phyloP scores from a whole-genome alignment of 2,329 filamentous ascomycete genomes.

The Ophiocordyceps polyrhachis-furcata region DNA sequence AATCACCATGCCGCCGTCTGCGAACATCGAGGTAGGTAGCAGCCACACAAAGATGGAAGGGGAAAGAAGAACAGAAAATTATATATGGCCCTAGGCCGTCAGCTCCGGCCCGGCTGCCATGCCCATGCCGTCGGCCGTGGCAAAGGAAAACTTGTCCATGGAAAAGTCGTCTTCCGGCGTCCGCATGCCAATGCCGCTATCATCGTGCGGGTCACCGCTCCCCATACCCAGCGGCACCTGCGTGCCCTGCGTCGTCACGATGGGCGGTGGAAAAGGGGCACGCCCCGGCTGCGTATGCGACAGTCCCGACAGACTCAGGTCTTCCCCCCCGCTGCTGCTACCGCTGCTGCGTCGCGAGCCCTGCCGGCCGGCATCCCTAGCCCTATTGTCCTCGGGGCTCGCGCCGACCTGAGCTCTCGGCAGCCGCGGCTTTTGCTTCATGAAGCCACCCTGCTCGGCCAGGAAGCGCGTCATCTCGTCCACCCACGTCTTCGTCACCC shows the following conservation, averaged over 20 bases:
- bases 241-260: conserved; percentile 9
- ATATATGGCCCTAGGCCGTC: conserved; percentile 2
- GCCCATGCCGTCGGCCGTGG: conserved; percentile 15
- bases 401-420: conserved; percentile 9
- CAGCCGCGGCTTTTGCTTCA: conserved; percentile 35
- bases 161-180: conserved; percentile 47
- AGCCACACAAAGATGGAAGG: neutral
- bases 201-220: conserved; percentile 38
- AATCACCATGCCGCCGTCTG: neutral
- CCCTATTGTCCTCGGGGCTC: conserved; percentile 15
- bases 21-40: neutral
- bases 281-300: conserved; percentile 27
- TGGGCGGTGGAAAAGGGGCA: conserved; percentile 29
- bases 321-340: conserved; percentile 26
- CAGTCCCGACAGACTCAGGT: conserved; percentile 23
- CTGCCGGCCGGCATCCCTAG: conserved; percentile 16
- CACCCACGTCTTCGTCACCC: conserved; percentile 88
- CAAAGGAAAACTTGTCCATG: conserved; percentile 37
- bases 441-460: conserved; percentile 77
- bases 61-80: neutral
- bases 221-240: conserved; percentile 18
- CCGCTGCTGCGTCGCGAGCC: conserved; percentile 23
- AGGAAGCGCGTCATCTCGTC: conserved; percentile 89
- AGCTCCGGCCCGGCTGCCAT: conserved; percentile 15
- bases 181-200: conserved; percentile 57